Evolutionary conservation across 2,329 filamentous ascomycete genomes (phyloP), one percentile per base, ranked within the genome.

Genomic region (Teratosphaeria pseudoeucalypti): DNA sequence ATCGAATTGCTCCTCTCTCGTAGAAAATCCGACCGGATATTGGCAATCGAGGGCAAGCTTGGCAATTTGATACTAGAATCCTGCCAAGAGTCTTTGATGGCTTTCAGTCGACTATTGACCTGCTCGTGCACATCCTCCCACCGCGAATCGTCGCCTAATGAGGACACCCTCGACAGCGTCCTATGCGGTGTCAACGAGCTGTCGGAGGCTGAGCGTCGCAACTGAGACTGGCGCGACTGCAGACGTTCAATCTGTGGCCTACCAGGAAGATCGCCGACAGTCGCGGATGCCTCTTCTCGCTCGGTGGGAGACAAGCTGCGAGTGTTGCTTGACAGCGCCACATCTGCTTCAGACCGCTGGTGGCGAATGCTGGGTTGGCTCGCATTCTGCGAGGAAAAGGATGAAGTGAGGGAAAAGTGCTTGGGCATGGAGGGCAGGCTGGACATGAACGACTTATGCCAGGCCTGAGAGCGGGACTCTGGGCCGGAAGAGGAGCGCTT

Each of bases 91-190:
- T 96, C 92, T 69, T 86, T 88, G 71, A 97, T 89, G 4, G 92
- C 92, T 75, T 95, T 95, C 69, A 94, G 81, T 52, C 92, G 83
- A 66, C 88, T 90, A 68, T 96, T 97, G 65, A 92, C 87, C 77
- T 94, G 89, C 62, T 90, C 88, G 52, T 86, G 84, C 12, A 95
- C 85, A 72, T 94, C 80, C 56, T 88, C 83, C 72, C 94, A 97
- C 53, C 86, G 82, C 47, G 84, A 84, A 67, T 92, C 89, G 69
- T 96, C 90, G 1, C 92, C 92, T 0, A 95, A 80, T 0, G 90
- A 95, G 0, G 91, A 94, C 0, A 88, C 85, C 29, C 85, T 81
- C 0, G 92, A 95, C 2, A 91, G 77, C 4, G 84, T 85, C 65
- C 89, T 85, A 66, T 88, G 87, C 16, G 94, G 79, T 19, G 80